phyloP scores from a whole-genome alignment of 2,329 filamentous ascomycete genomes.

The Penicillium frequentans region DNA sequence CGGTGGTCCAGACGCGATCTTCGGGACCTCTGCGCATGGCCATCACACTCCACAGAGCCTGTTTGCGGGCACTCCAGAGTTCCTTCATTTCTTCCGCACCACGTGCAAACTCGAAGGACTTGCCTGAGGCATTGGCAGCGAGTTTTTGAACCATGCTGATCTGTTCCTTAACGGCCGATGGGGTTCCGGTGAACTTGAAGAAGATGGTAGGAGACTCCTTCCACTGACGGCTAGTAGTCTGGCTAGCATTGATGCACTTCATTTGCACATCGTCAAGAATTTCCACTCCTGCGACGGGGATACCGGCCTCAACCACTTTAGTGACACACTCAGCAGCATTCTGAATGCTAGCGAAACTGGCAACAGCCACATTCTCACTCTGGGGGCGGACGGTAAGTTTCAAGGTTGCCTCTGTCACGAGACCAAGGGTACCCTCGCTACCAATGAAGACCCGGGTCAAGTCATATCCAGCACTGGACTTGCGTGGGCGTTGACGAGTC shows the following conservation, averaged over 20 bases:
- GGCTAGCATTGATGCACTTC: constrained; percentile 61
- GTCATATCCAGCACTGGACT: constrained; percentile 90
- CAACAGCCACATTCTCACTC: constrained; percentile 77
- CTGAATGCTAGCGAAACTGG: constrained; percentile 63
- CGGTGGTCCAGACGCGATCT: constrained; percentile 73
- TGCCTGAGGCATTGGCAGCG: constrained; percentile 54
- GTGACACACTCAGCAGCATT: constrained; percentile 77
- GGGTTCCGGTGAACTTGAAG: constrained; percentile 72
- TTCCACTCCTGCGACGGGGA: constrained; percentile 88
- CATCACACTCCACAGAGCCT: constrained; percentile 72
- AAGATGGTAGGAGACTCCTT: constrained; percentile 70
- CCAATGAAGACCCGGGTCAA: constrained; percentile 87
- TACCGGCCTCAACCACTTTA: constrained; percentile 73
- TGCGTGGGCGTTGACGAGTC: constrained; percentile 82
- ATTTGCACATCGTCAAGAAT: constrained; percentile 92
- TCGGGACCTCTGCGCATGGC: constrained; percentile 60
- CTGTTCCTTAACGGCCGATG: constrained; percentile 63
- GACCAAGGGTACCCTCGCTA: constrained; percentile 84
- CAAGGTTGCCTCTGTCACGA: constrained; percentile 87
- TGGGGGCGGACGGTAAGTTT: constrained; percentile 82
- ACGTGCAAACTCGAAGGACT: constrained; percentile 67
- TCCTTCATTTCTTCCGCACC: constrained; percentile 65
- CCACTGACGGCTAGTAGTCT: constrained; percentile 56
- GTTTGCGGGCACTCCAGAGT: constrained; percentile 74
- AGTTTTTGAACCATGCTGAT: constrained; percentile 61